phyloP scores from a whole-genome alignment of 352 stramenopile species.

The Pythium dissimile region DNA sequence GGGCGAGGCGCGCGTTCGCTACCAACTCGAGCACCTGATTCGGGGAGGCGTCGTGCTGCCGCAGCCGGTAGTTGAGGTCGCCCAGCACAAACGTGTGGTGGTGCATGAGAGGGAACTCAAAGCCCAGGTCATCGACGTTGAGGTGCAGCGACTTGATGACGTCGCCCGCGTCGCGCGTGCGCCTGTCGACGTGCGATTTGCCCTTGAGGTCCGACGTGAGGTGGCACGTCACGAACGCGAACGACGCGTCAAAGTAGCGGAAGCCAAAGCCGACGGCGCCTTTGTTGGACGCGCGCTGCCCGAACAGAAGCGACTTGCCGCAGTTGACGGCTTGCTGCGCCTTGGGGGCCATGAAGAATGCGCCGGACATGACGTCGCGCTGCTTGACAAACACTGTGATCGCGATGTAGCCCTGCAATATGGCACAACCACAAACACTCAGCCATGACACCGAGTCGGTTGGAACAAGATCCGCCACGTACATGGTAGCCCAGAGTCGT shows the following conservation, averaged over 20 bases:
- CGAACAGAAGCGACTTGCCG: conserved; percentile 72
- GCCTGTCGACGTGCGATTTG: conserved; percentile 66
- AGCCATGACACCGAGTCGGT: no score
- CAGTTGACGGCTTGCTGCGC: conserved; percentile 71
- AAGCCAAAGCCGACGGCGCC: conserved; percentile 87
- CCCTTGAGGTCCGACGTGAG: conserved; percentile 85
- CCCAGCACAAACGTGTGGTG: conserved; percentile 89
- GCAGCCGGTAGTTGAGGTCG: conserved; percentile 89
- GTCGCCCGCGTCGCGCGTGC: conserved; percentile 70
- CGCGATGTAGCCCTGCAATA: conserved; percentile 70
- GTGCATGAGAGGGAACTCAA: conserved; percentile 83
- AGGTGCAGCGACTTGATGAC: conserved; percentile 79
- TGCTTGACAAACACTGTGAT: conserved; percentile 86
- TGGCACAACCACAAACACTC: no score
- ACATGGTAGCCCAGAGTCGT: conserved; percentile 82
- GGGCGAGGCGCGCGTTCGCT: conserved; percentile 18
- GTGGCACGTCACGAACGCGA: conserved; percentile 87
- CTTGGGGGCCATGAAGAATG: conserved; percentile 80
- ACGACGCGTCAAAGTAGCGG: conserved; percentile 83
- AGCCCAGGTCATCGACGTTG: conserved; percentile 75
- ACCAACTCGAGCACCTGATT: conserved; percentile 65
- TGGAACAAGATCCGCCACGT: conserved; percentile 16
- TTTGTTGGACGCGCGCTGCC: conserved; percentile 84
- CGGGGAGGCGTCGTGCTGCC: conserved; percentile 43
- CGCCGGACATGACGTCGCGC: conserved; percentile 61